phyloP scores from a whole-genome alignment of 148 eudicot species.

The Rhododendron ferrugineum region DNA sequence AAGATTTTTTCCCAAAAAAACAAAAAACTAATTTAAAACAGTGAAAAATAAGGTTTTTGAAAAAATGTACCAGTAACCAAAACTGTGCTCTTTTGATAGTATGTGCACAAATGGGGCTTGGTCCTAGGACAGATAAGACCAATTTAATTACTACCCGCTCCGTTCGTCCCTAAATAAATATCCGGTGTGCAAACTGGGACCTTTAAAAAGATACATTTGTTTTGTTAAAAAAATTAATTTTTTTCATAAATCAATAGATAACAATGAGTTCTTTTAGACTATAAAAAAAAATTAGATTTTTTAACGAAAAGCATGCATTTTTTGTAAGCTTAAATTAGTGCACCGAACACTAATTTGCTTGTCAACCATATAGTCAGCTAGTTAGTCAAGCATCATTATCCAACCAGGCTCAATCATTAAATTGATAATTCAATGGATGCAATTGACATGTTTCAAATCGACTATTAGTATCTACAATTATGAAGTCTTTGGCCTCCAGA shows the following conservation, averaged over 20 bases:
- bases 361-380: neutral
- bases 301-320: no score
- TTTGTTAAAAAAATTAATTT: no score
- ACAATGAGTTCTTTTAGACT: no score
- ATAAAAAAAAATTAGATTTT: no score
- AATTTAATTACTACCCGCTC: neutral
- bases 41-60: neutral
- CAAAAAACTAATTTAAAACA: no score
- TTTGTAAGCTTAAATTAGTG: no score
- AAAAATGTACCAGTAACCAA: neutral
- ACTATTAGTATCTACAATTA: neutral
- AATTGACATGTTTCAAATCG: neutral
- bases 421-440: neutral
- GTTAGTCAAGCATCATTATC: neutral
- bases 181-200: accelerated
- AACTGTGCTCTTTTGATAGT: neutral
- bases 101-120: neutral
- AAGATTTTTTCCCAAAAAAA: no score
- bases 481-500: neutral
- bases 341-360: neutral
- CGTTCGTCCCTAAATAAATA: no score
- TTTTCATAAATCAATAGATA: no score
- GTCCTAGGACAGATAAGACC: neutral
- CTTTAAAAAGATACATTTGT: no score
- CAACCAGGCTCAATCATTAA: neutral